phyloP scores from a whole-genome alignment of 2,329 filamentous ascomycete species.

The Cladosporium velox region DNA sequence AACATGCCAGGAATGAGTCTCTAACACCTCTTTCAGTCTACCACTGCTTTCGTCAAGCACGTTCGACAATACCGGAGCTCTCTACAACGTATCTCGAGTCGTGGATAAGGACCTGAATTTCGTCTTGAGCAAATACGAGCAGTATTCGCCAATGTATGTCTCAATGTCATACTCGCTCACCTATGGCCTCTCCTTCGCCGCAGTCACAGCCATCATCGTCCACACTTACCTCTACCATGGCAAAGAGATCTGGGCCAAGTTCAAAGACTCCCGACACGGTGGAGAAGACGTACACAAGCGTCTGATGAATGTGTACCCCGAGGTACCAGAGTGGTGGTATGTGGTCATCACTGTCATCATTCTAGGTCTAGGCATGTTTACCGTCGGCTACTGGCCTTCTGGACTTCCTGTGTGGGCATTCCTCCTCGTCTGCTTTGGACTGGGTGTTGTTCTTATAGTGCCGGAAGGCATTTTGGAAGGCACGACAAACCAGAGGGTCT shows the following conservation, averaged over 20 bases:
- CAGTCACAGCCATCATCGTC: constrained; percentile 73
- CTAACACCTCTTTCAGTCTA: background rate
- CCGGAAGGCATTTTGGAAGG: background rate
- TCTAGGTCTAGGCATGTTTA: constrained; percentile 24
- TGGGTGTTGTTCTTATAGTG: background rate
- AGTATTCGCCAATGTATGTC: constrained; percentile 79
- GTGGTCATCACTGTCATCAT: constrained; percentile 25
- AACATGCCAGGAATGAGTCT: background rate
- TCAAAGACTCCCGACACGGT: constrained; percentile 53
- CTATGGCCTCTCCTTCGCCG: constrained; percentile 83
- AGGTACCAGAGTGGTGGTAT: constrained; percentile 82
- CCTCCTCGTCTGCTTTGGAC: background rate
- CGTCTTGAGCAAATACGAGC: constrained; percentile 71
- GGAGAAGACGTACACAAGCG: constrained; percentile 79
- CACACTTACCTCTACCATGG: constrained; percentile 87
- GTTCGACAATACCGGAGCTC: constrained; percentile 42
- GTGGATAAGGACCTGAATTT: constrained; percentile 77
- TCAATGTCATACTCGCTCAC: constrained; percentile 86
- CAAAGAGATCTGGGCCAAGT: constrained; percentile 77
- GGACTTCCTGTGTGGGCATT: background rate
- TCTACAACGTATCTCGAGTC: constrained; percentile 80
- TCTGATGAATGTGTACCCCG: constrained; percentile 78
- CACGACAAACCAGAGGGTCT: background rate
- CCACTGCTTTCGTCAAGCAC: background rate
- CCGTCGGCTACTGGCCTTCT: background rate